Evolutionary conservation across 441 rosid species (phyloP).

Genomic region (Adansonia madagascariensis): DNA sequence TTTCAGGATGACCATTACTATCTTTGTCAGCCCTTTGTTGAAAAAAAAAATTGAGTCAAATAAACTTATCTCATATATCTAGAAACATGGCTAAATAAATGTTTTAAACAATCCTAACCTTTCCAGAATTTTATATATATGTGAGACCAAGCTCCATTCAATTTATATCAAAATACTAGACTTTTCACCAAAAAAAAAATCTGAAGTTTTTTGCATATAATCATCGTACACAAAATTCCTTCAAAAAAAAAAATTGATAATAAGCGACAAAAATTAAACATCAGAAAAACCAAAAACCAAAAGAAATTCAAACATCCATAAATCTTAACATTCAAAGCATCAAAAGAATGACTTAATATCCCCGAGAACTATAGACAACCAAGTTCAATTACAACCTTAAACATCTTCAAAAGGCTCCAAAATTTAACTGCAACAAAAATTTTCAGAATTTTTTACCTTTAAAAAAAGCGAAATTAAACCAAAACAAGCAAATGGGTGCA

Average conservation of each 20-base stretch:
- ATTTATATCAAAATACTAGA: not conserved
- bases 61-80: not conserved
- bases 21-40: not conserved
- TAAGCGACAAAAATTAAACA: not conserved
- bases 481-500: slow-evolving; percentile 22
- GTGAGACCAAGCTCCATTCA: not conserved
- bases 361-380: slow-evolving; percentile 13
- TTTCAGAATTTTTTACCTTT: slow-evolving; percentile 19
- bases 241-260: not conserved
- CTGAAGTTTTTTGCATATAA: not conserved
- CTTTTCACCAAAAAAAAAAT: not conserved
- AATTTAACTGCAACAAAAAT: slow-evolving; percentile 17
- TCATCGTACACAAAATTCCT: slow-evolving; percentile 5
- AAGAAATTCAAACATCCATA: slow-evolving; percentile 10
- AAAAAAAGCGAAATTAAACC: slow-evolving; percentile 14
- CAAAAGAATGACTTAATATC: not conserved
- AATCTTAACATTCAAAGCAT: not conserved
- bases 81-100: not conserved
- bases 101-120: not conserved
- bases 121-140: not conserved
- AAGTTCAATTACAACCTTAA: slow-evolving; percentile 32
- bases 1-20: not conserved
- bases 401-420: slow-evolving; percentile 19
- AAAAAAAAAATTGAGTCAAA: not conserved
- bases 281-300: not conserved